Percentiles rank a stretch among this genome's conserved stretches.
Conservation (phyloP, 73 alveolate genomes). For the Strombidium stylifer region DNA sequence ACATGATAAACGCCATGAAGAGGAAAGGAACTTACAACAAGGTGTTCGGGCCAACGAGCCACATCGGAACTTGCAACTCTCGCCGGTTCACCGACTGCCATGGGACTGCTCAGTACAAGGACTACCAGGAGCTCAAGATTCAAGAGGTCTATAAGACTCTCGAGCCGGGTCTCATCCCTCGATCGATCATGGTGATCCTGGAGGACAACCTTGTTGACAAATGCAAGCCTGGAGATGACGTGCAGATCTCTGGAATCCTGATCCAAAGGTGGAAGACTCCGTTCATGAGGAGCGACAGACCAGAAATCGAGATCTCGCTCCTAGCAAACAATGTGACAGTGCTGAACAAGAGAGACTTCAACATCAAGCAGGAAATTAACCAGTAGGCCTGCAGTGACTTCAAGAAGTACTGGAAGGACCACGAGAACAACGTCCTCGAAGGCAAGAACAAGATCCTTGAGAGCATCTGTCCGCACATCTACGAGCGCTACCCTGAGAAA, state of each 20-base stretch:
- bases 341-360: conserved; percentile 48
- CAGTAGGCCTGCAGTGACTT: conserved; percentile 21
- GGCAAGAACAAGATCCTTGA: conserved; percentile 53
- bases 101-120: conserved; percentile 64
- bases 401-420: conserved; percentile 38
- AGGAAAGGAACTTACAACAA: conserved; percentile 2
- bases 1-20: conserved; percentile 15
- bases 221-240: conserved; percentile 91
- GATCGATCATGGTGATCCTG: conserved; percentile 65
- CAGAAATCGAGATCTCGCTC: conserved; percentile 48
- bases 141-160: conserved; percentile 72
- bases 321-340: conserved; percentile 43
- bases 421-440: conserved; percentile 22
- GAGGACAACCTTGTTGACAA: conserved; percentile 67
- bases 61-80: conserved; percentile 28
- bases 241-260: conserved; percentile 72
- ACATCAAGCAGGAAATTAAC: conserved; percentile 25
- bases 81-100: conserved; percentile 33
- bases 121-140: conserved; percentile 77
- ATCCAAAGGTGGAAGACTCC: conserved; percentile 77
- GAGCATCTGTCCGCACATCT: conserved; percentile 69
- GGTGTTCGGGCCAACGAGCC: background rate
- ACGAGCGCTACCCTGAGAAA: conserved; percentile 66
- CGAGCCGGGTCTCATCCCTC: conserved; percentile 76
- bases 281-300: conserved; percentile 36